Base-by-base conservation (phyloP, 805 yeast species). In the Lipomyces mesembrius region DNA sequence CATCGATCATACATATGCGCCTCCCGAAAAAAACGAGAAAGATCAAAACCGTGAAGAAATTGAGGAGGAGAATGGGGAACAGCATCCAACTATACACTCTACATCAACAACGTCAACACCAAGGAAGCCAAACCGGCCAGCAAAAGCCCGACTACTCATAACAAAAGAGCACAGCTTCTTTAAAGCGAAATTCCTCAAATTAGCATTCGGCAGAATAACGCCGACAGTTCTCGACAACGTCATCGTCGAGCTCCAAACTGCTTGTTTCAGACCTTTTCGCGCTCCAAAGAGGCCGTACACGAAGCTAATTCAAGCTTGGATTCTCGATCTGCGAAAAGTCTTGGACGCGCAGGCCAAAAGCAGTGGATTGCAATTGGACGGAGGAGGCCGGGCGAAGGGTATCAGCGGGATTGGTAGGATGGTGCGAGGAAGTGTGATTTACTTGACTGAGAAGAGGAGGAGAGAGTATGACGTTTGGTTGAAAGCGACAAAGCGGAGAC, bases 361-460 rank as follows among this genome's bases (percentile, higher is more conserved):
- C 29, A 59, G 14, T 46, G 56, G 51, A 8, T 53, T 12, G 34
- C 54, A 32, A 14, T 4, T 35, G 20, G 29, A 17, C 46, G 29
- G 22, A 55, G 29, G 52, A 17, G 29, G 20, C 51, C n/a, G 35
- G 9, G 34, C n/a, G 14, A 49, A 35, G 14, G 60, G 29, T 8
- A 27, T 52, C 20, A 29, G 27, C 12, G n/a, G 49, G 7, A 46
- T 58, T 7, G 54, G 59, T 14, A 43, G 66, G 55, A 65, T 65
- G 69, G 62, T 65, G n/a, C 60, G 63, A 20, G 14, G 62, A 20
- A 49, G 59, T 22, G 69, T 62, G 22, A 25, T 27, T 25, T 65
- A 20, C 29, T 25, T 62, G 29, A 65, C 66, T 7, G 55, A 56
- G 35, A 29, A 37, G 35, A 25, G 62, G 46, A 14, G 49, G 29